Percentiles rank a stretch among this genome's conserved stretches.
These are phyloP conservation scores for Talaromyces sp. DNA, from an alignment of 2,329 filamentous ascomycete species.

Conservation along the genomic window DNA sequence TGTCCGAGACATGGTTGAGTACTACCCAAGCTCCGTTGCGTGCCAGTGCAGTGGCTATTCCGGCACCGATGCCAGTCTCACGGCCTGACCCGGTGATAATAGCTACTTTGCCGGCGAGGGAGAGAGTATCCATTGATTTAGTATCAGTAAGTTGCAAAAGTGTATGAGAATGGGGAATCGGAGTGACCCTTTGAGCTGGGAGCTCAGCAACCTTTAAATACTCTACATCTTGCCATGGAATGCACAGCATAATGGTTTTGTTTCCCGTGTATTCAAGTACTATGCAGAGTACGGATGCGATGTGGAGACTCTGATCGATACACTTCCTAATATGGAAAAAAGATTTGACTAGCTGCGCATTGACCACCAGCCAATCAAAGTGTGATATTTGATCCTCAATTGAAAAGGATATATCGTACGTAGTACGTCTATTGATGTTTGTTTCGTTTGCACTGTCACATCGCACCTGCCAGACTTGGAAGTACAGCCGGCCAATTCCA, in stretches of 20 bases:
- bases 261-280: neutral
- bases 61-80: constrained; percentile 35
- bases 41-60: constrained; percentile 31
- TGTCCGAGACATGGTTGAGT: constrained; percentile 28
- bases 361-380: neutral
- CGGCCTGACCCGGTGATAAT: constrained; percentile 38
- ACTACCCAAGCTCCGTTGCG: constrained; percentile 27
- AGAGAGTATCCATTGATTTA: constrained; percentile 24
- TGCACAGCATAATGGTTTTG: neutral
- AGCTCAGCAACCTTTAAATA: neutral
- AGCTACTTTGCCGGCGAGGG: constrained; percentile 34
- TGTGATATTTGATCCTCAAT: neutral
- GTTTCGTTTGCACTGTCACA: neutral
- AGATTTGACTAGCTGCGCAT: constrained; percentile 11
- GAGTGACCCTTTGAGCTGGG: neutral
- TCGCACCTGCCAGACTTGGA: neutral
- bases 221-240: neutral
- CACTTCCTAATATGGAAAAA: constrained; percentile 3
- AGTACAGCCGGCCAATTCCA: neutral
- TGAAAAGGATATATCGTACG: too few relatives aligned
- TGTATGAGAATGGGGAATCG: neutral
- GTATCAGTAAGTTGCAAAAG: neutral
- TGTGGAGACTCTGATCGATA: neutral
- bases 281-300: neutral
- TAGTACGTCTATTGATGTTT: neutral